Base-by-base conservation (phyloP, 2,329 filamentous ascomycete genomes). In the Fusarium vanettenii region DNA sequence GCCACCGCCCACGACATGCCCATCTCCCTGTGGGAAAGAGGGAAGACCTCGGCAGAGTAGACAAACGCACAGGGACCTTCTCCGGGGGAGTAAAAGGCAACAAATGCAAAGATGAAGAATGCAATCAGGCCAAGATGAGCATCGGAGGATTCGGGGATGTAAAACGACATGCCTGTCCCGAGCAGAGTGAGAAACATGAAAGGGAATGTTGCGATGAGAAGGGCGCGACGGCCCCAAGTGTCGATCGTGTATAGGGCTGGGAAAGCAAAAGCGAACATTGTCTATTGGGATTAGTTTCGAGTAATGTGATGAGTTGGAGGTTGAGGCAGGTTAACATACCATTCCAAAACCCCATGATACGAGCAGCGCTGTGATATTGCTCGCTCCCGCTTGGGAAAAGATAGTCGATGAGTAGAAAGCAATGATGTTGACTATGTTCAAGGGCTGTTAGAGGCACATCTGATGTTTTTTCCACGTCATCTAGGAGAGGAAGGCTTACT, bases 351-450 rank as follows among this genome's bases (percentile, higher is more conserved):
- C 85, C 27, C 85, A 81, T 0, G 85, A 86, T 0, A 83, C 83
- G 6, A 85, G 80, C 2, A 86, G 79, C 0, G 92, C 89, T 27
- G 87, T 81, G 61, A 86, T 88, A 1, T 85, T 81, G 37, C 67
- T 80, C 57, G 89, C 88, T 13, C 90, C 90, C 11, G 90, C 88
- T 1, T 91, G 80, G 20, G 80, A 75, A 79, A 90, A 90, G 35
- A 90, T 85, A 10, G 89, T 90, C 0, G 89, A 91, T 2, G 88
- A 91, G 82, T 94, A 94, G 81, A 94, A 94, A 0, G 91, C 90
- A 64, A 94, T 92, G 73, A 93, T 57, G 16, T 56, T 56, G 45
- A 50, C 20, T 33, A 8, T 39, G 16, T 39, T 39, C 37, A 39
- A 39, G 37, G 16, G 37, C n/a, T 39, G 37, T 39, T 39, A 39